Conservation (phyloP, 2,329 filamentous ascomycete genomes). For the Colletotrichum caudatum region DNA sequence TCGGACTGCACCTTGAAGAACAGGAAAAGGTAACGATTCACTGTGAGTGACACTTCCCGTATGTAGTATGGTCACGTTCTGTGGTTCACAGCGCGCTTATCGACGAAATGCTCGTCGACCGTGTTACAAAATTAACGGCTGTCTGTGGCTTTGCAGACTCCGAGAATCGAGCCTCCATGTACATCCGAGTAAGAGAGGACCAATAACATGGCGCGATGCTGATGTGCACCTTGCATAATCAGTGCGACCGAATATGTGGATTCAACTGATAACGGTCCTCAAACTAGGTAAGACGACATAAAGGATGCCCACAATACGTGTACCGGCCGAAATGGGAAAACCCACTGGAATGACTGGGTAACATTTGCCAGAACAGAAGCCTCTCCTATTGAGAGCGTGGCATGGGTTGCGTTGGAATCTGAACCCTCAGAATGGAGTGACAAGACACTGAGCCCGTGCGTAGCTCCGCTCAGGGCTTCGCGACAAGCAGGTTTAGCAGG, state of each 20-base stretch:
- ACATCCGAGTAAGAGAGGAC: neutral
- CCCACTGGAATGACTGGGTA: neutral
- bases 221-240: constrained; percentile 4
- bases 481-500: neutral
- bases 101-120: neutral
- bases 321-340: neutral
- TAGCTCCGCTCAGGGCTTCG: neutral
- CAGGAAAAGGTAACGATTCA: neutral
- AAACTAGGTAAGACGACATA: constrained; percentile 8
- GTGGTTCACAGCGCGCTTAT: neutral
- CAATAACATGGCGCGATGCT: neutral
- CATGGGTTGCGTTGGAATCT: neutral
- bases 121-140: neutral
- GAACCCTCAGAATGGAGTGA: neutral
- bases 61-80: neutral
- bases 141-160: no score
- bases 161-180: neutral
- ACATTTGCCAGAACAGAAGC: neutral
- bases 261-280: constrained; percentile 7
- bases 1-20: neutral
- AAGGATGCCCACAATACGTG: neutral
- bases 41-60: neutral
- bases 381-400: neutral
- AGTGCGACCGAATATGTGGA: constrained; percentile 1
- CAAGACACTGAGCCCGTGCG: neutral